Conservation (phyloP, 352 stramenopile species). For the Phytophthora litchii region DNA sequence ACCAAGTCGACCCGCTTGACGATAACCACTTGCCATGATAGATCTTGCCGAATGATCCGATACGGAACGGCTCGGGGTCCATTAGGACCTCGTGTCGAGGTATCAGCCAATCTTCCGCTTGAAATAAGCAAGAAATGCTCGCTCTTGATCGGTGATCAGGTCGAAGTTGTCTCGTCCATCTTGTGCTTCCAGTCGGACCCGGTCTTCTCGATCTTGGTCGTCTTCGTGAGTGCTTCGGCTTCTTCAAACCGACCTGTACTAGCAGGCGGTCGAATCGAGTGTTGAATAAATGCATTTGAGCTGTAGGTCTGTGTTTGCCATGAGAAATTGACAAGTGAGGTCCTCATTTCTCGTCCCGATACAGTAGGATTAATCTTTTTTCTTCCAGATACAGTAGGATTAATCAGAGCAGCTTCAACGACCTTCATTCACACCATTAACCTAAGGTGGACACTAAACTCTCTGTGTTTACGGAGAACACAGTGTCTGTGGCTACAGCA, state of each 20-base stretch:
- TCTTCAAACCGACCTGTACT: slow-evolving; percentile 7
- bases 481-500: too few species aligned
- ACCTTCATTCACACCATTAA: too few species aligned
- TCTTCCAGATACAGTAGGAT: too few species aligned
- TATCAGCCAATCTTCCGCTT: slow-evolving; percentile 1
- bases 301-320: neutral
- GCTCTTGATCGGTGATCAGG: slow-evolving; percentile 1
- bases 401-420: too few species aligned
- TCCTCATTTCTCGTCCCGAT: neutral
- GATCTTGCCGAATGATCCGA: slow-evolving; percentile 8
- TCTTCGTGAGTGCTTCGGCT: slow-evolving; percentile 6
- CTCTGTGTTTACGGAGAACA: too few species aligned
- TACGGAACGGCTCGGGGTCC: neutral
- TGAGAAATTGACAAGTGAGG: slow-evolving; percentile 8
- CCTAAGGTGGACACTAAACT: too few species aligned
- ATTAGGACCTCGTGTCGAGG: neutral
- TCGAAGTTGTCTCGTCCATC: slow-evolving; percentile 14
- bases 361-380: too few species aligned
- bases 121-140: neutral
- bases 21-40: slow-evolving; percentile 8
- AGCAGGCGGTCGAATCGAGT: slow-evolving; percentile 11
- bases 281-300: slow-evolving; percentile 16
- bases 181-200: neutral
- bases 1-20: slow-evolving; percentile 2
- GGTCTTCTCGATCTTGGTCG: neutral